phyloP scores from a whole-genome alignment of 371 early-diverging fungal genomes.

The Mortierella polycephala region DNA sequence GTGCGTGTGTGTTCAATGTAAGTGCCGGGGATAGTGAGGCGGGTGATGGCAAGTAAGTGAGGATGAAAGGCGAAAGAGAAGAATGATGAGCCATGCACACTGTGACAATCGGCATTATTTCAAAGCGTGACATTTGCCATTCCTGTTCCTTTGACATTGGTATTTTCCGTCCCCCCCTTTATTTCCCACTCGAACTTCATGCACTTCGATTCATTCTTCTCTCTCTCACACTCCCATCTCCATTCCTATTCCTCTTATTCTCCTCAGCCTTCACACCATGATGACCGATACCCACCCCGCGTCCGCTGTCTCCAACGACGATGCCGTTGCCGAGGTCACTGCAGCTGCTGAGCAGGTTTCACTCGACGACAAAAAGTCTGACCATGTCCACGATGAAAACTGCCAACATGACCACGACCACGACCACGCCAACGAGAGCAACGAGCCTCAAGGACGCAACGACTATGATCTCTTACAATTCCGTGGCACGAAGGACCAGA shows the following conservation, averaged over 20 bases:
- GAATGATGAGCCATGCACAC: no score
- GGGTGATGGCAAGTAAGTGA: no score
- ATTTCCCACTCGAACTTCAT: background rate
- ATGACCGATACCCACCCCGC: conserved; percentile 23
- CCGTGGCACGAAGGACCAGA: conserved; percentile 60
- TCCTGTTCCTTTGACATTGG: background rate
- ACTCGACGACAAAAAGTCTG: conserved; percentile 13
- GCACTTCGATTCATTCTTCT: background rate
- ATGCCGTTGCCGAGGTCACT: conserved; percentile 18
- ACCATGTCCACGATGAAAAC: conserved; percentile 42
- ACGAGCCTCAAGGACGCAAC: conserved; percentile 52
- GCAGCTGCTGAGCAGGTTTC: conserved; percentile 19
- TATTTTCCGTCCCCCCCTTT: background rate
- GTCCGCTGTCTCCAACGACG: conserved; percentile 7
- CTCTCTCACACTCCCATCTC: background rate
- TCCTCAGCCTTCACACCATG: conserved; percentile 8
- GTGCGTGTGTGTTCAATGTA: background rate
- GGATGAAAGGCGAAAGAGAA: no score
- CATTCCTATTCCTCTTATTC: background rate
- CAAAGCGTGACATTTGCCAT: no score
- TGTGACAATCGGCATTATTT: no score
- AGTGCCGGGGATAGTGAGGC: background rate
- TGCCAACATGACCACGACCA: conserved; percentile 40
- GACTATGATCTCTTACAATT: conserved; percentile 68
- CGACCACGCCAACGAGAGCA: conserved; percentile 11